Evolutionary conservation across 192 early-diverging fungal genomes (phyloP), one percentile per base, ranked within the genome.

Genomic region (Backusella westeae): DNA sequence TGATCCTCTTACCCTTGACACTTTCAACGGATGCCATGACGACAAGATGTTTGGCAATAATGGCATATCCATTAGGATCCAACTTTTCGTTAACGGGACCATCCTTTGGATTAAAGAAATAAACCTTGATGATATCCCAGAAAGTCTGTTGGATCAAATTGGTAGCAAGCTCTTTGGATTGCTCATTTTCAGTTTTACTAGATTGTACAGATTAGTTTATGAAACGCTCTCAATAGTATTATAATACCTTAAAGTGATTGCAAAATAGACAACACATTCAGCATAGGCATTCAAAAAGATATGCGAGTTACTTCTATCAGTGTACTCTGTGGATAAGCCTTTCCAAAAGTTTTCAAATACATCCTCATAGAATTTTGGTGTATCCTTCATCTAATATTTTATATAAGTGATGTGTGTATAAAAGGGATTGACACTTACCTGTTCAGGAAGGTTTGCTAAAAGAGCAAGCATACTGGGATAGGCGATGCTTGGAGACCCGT

Each of bases 381-480:
- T 52, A 49, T 79, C 3, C 49, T 74, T 79, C 29, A 78, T 52
- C 70, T 56, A 42, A 44, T 69, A 49, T 49, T 17, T 49, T 19
- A 26, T 26, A 23, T 12, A 59, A 56, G 19, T 9, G 19, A 6
- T 23, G 2, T 26, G 6, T 7, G 8, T 53, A 53, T n/a, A 53
- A n/a, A 59, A 29, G 10, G 34, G 34, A 41, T 39, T 36, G 29
- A 41, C 17, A 38, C 74, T 42, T 52, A 88, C 84, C 75, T 89
- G 80, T 12, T 56, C 65, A 6, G 93, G 93, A 12, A 95, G 67
- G 74, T 87, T 81, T 7, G 88, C 87, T 44, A 97, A 77, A 8
- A 97, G 80, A 0, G 93, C 89, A 68, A 96, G 79, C 46, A 98
- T 81, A 46, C 93, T 91, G 7, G 95, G 93, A 74, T 92, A 97